Evolutionary conservation across 306 rosid genomes (phyloP).

Genomic region (Vachellia collinsii): DNA sequence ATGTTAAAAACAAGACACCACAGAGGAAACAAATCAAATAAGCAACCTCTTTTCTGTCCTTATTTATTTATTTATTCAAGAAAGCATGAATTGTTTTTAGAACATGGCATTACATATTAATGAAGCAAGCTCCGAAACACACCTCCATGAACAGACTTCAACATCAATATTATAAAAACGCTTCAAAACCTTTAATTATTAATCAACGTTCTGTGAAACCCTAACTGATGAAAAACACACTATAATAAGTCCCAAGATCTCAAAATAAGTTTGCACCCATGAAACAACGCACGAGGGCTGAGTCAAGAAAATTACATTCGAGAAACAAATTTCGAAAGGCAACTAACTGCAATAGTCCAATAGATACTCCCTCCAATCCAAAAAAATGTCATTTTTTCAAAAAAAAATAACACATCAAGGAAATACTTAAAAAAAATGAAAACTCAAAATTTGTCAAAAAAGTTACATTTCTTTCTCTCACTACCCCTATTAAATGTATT

Average conservation of each 20-base stretch:
- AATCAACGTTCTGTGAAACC: too few species aligned
- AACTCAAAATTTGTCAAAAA: neutral
- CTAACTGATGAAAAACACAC: neutral
- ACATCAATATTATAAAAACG: neutral
- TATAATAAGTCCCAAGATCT: neutral
- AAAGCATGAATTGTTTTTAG: neutral
- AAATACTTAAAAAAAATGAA: neutral
- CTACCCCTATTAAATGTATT: neutral
- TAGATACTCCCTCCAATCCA: neutral
- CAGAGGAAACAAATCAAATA: conserved; percentile 26
- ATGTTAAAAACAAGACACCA: conserved; percentile 30
- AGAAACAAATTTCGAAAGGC: conserved; percentile 16
- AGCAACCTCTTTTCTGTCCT: neutral
- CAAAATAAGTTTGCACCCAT: neutral
- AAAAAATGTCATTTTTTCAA: neutral
- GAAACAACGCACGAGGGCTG: neutral
- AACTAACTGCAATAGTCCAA: conserved; percentile 20
- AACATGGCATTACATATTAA: neutral
- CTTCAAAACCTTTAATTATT: neutral
- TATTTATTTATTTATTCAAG: neutral
- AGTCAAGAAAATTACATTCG: neutral
- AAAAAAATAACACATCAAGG: neutral
- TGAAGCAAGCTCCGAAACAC: neutral
- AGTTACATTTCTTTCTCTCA: neutral
- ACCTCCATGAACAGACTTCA: neutral